Evolutionary conservation across 495 filamentous ascomycete genomes (phyloP).

Genomic region (Xylaria bambusicola): DNA sequence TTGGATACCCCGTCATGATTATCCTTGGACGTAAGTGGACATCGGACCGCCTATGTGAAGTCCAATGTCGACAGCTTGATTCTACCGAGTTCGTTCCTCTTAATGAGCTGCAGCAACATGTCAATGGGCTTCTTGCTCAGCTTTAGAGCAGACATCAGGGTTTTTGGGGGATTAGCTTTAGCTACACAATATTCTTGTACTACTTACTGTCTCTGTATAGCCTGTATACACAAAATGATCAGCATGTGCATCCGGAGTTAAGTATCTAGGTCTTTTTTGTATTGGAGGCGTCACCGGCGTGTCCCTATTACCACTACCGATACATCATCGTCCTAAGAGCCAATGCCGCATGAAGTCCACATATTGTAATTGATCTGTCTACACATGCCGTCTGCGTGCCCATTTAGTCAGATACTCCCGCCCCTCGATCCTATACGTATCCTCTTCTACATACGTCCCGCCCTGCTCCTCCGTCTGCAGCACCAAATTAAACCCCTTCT

Average conservation of each 20-base stretch:
- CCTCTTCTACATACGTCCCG: constrained; percentile 33
- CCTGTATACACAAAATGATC: too few species aligned
- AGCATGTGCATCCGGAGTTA: too few species aligned
- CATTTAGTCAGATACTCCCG: constrained; percentile 39
- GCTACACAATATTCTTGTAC: too few species aligned
- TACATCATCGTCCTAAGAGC: too few species aligned
- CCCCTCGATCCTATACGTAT: constrained; percentile 35
- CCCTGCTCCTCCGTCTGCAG: constrained; percentile 38
- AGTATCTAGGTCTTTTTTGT: too few species aligned
- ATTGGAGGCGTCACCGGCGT: too few species aligned
- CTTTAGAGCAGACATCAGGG: constrained; percentile 30
- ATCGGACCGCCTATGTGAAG: constrained; percentile 62
- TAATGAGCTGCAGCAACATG: constrained; percentile 35
- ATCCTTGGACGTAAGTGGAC: constrained; percentile 77
- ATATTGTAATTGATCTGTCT: too few species aligned
- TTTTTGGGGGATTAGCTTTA: too few species aligned
- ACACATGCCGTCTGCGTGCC: constrained; percentile 39
- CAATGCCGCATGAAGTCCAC: too few species aligned
- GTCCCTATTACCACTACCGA: too few species aligned
- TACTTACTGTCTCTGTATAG: too few species aligned
- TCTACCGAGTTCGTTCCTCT: constrained; percentile 30
- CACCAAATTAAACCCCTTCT: constrained; percentile 34
- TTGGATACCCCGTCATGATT: constrained; percentile 83
- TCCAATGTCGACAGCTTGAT: constrained; percentile 68
- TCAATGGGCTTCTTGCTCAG: constrained; percentile 44